Percentiles rank a stretch among this genome's conserved stretches.
Evolutionary conservation across 805 yeast genomes (phyloP).

Genomic region (Candida ponderosae): DNA sequence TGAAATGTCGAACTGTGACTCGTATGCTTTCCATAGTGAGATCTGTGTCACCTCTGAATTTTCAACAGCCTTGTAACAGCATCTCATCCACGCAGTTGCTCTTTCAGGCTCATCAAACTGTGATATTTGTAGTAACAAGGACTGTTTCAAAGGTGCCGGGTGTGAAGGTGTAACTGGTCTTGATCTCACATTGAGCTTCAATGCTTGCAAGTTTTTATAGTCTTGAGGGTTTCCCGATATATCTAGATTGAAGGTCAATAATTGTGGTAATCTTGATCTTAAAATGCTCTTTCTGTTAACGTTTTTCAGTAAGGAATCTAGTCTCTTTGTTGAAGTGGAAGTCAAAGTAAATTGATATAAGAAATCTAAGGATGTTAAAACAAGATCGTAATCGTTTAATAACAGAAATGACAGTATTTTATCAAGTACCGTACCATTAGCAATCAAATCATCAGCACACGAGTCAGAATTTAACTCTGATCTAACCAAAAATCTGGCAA

Average conservation of each 20-base stretch:
- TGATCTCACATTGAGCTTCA: slow-evolving; percentile 47
- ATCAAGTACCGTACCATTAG: slow-evolving; percentile 32
- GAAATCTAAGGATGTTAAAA: slow-evolving; percentile 70
- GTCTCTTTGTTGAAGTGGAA: slow-evolving; percentile 43
- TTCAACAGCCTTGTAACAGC: slow-evolving; percentile 73
- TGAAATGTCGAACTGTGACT: slow-evolving; percentile 68
- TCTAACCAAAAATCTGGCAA: slow-evolving; percentile 72
- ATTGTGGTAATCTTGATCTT: slow-evolving; percentile 52
- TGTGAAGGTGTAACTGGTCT: slow-evolving; percentile 53
- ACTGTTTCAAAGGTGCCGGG: slow-evolving; percentile 53
- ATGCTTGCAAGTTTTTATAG: slow-evolving; percentile 14
- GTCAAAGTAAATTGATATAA: slow-evolving; percentile 73
- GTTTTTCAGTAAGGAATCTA: slow-evolving; percentile 30
- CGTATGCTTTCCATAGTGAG: slow-evolving; percentile 92
- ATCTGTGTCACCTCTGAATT: slow-evolving; percentile 91
- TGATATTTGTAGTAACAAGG: slow-evolving; percentile 52
- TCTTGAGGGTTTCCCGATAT: slow-evolving; percentile 26
- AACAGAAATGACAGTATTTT: slow-evolving; percentile 50
- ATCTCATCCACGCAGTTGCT: slow-evolving; percentile 91
- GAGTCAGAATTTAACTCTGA: slow-evolving; percentile 39
- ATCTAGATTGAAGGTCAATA: slow-evolving; percentile 42
- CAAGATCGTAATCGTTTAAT: slow-evolving; percentile 61
- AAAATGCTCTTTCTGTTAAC: slow-evolving; percentile 42
- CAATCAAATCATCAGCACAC: slow-evolving; percentile 41
- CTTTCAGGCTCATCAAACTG: slow-evolving; percentile 76